Conservation (phyloP, 257 asterid genomes). For the Solanum microdontum region DNA sequence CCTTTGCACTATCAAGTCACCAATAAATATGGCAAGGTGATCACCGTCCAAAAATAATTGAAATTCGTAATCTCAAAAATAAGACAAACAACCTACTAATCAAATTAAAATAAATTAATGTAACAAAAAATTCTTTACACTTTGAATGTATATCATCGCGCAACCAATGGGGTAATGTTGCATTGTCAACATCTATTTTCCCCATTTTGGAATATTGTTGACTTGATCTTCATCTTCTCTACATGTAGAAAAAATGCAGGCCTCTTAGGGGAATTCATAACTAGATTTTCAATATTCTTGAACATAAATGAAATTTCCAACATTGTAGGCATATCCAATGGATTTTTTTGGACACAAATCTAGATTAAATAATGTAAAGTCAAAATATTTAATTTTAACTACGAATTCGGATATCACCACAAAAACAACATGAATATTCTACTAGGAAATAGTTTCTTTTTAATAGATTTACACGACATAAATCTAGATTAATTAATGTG, state of each 20-base stretch:
- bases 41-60: background rate
- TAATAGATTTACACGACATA: background rate
- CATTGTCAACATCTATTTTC: no score
- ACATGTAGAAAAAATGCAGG: no score
- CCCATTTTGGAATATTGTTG: no score
- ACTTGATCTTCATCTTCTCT: no score
- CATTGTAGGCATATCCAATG: constrained; percentile 22
- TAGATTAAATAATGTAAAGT: background rate
- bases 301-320: constrained; percentile 27
- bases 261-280: no score
- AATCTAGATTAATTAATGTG: background rate
- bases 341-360: constrained; percentile 22
- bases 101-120: no score
- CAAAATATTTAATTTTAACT: background rate
- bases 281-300: background rate
- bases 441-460: background rate
- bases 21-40: background rate
- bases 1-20: background rate
- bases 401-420: background rate
- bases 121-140: no score
- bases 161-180: background rate
- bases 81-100: background rate
- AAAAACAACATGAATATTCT: background rate
- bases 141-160: no score
- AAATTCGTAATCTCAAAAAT: background rate